phyloP scores from a whole-genome alignment of 1,284 basidiomycete genomes.

The Ceratorhiza oryzae-sativae region DNA sequence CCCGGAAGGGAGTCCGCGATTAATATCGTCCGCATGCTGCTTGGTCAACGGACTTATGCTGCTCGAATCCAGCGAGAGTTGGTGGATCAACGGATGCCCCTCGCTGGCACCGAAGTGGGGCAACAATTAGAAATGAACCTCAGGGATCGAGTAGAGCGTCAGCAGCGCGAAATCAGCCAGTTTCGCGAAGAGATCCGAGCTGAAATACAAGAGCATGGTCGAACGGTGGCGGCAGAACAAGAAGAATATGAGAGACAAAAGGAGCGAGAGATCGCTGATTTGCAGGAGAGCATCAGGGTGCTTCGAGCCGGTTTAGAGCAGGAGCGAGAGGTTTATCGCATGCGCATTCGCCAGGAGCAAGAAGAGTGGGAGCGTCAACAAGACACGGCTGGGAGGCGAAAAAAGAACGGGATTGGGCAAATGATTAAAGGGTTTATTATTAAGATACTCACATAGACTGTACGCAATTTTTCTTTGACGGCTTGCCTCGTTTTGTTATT shows the following conservation, averaged over 20 bases:
- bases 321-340: not conserved
- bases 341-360: conserved; percentile 1
- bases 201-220: not conserved
- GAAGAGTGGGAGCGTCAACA: not conserved
- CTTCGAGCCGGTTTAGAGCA: conserved; percentile 4
- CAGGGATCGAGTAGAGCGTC: conserved; percentile 7
- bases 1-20: conserved; percentile 10
- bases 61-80: conserved; percentile 2
- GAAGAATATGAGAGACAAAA: conserved; percentile 2
- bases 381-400: not conserved
- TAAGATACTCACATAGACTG: not conserved
- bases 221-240: not conserved
- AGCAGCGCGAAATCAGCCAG: conserved; percentile 19
- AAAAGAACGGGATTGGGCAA: not conserved
- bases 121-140: conserved; percentile 14
- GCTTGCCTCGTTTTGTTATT: too few relatives aligned
- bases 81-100: not conserved
- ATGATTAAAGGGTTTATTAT: conserved; percentile 7
- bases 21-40: not conserved
- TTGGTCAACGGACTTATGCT: not conserved
- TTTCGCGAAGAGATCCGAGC: conserved; percentile 1
- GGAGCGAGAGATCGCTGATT: not conserved
- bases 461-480: too few relatives aligned
- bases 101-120: conserved; percentile 3
- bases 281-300: conserved; percentile 1